These are phyloP conservation scores for Fusarium sp. DNA, from an alignment of 2,329 filamentous ascomycete species.

Conservation along the genomic window DNA sequence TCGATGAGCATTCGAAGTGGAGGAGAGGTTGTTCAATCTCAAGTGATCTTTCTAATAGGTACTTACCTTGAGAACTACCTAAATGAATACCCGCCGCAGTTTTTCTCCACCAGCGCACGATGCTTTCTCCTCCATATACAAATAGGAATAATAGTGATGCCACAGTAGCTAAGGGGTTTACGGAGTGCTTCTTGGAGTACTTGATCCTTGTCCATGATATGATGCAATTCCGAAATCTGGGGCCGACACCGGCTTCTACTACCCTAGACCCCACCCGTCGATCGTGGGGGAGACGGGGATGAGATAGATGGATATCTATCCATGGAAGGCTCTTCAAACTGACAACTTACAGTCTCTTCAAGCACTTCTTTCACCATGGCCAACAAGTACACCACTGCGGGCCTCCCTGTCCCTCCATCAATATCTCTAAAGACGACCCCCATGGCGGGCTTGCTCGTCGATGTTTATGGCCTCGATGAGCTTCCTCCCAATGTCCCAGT, in stretches of 20 bases:
- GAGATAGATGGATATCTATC: not conserved
- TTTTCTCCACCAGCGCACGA: too few relatives aligned
- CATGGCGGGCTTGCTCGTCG: slow-evolving; percentile 83
- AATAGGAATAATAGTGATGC: not conserved
- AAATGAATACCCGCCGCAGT: too few relatives aligned
- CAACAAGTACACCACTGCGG: slow-evolving; percentile 51
- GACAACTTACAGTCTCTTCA: not conserved
- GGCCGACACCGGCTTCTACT: slow-evolving; percentile 10
- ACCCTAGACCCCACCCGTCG: slow-evolving; percentile 39
- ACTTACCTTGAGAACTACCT: too few relatives aligned
- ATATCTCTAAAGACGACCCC: slow-evolving; percentile 76
- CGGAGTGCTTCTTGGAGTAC: not conserved
- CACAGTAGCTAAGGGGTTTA: too few relatives aligned
- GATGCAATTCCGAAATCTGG: not conserved
- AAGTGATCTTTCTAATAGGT: too few relatives aligned
- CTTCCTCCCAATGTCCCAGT: slow-evolving; percentile 70
- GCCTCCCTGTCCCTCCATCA: slow-evolving; percentile 56
- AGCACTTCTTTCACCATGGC: slow-evolving; percentile 34
- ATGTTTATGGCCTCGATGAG: slow-evolving; percentile 85
- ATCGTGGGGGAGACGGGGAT: slow-evolving; percentile 14
- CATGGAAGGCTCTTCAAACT: not conserved
- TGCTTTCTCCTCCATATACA: not conserved
- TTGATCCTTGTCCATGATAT: not conserved
- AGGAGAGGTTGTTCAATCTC: too few relatives aligned
- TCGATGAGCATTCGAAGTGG: too few relatives aligned